Evolutionary conservation across 2,329 filamentous ascomycete species (phyloP), one percentile per base, ranked within the genome.

Genomic region (Beauveria caledonica): DNA sequence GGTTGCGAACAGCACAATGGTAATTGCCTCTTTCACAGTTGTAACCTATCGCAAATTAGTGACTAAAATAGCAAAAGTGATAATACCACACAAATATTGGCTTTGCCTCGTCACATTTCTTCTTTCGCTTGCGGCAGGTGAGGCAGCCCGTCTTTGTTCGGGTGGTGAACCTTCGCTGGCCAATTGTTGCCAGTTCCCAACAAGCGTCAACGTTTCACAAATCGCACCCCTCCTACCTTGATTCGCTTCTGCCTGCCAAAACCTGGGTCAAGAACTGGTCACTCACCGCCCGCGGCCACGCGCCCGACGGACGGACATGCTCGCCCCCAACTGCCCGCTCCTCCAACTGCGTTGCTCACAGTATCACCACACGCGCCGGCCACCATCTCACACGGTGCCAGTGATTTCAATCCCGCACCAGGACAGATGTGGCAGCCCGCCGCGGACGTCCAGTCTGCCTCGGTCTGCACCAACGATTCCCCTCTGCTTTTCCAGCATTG

Each of bases 91-190:
- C 79, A 95, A 93, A 97, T 73, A 90, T 86, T 33, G 94, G 94
- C 72, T 96, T 95, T 59, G 83, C 84, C 77, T 97, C 94, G 71
- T 97, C 93, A 70, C 93, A 97, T 76, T 97, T 97, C 85, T 97
- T 97, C 82, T 97, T 97, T 62, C 93, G 84, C 70, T 85, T 85
- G 63, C 92, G 83, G 72, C 92, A 97, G 7, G 92, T 97, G 74
- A 96, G 86, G 72, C 92, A 97, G 33, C 92, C 92, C 10, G 92
- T 97, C 76, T 97, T 97, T 19, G 93, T 97, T 62, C 93, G 84
- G 73, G 97, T 96, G 76, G 91, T 96, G 70, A 97, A 97, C 69
- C 90, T 90, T 44, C 87, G 81, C 73, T 90, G 89, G 55, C 87
- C n/a, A n/a, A n/a, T n/a, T n/a, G n/a, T n/a, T n/a, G n/a, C n/a